Percentiles rank a stretch among this genome's conserved stretches.
These are phyloP conservation scores for Sphaerobolus stellatus DNA, from an alignment of 1,284 basidiomycete species.

Conservation along the genomic window DNA sequence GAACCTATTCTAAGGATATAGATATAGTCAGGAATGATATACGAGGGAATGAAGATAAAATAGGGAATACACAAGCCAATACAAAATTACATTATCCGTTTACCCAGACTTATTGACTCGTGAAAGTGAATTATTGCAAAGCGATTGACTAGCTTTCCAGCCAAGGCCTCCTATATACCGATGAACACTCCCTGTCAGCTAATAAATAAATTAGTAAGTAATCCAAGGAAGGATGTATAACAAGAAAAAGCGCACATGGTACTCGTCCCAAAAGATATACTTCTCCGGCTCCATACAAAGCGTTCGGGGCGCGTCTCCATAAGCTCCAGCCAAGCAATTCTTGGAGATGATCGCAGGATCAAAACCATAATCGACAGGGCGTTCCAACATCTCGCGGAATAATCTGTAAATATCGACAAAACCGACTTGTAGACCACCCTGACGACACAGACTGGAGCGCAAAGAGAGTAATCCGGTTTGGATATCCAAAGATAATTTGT, in stretches of 20 bases:
- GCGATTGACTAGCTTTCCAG: constrained; percentile 9
- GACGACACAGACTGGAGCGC: constrained; percentile 7
- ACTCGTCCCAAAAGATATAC: constrained; percentile 14
- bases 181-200: constrained; percentile 7
- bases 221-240: neutral
- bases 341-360: neutral
- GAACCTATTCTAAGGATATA: no score
- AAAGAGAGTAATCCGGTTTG: constrained; percentile 3
- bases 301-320: constrained; percentile 1
- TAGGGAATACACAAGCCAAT: no score
- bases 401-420: constrained; percentile 3
- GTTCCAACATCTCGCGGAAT: constrained; percentile 4
- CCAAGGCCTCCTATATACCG: constrained; percentile 7
- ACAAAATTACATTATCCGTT: no score
- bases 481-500: neutral
- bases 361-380: constrained; percentile 7
- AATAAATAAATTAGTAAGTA: neutral
- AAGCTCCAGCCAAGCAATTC: constrained; percentile 9
- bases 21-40: no score
- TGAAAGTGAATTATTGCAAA: constrained; percentile 1
- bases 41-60: no score
- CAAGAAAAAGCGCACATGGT: constrained; percentile 5
- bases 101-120: no score
- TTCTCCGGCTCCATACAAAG: constrained; percentile 8
- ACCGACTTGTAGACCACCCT: constrained; percentile 3